These are phyloP conservation scores for Prorocentrum cordatum DNA, from an alignment of 169 alveolate species.

Conservation along the genomic window DNA sequence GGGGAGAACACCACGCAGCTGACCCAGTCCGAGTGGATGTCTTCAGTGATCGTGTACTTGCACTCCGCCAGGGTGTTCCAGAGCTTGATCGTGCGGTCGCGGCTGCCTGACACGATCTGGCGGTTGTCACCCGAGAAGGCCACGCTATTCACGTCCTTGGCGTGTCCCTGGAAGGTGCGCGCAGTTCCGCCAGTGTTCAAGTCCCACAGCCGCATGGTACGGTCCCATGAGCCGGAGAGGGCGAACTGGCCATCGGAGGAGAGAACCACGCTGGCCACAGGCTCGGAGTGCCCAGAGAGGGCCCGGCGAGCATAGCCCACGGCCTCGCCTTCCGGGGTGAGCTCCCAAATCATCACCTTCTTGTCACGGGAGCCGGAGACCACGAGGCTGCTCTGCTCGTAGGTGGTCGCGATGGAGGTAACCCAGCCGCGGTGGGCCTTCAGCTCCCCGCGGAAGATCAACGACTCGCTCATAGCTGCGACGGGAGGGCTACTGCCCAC, in stretches of 20 bases:
- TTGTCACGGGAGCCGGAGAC: constrained; percentile 87
- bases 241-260: constrained; percentile 91
- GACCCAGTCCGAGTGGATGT: constrained; percentile 95
- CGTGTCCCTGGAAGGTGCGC: constrained; percentile 88
- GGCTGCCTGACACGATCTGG: constrained; percentile 95
- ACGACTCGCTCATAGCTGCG: no score
- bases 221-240: constrained; percentile 90
- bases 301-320: constrained; percentile 75
- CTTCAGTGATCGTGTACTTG: constrained; percentile 89
- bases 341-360: constrained; percentile 67
- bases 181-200: constrained; percentile 85
- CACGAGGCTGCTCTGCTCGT: constrained; percentile 83
- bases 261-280: constrained; percentile 88
- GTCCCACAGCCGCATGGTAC: constrained; percentile 90
- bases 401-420: constrained; percentile 89
- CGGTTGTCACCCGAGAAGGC: constrained; percentile 97
- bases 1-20: constrained; percentile 95
- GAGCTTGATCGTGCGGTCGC: constrained; percentile 92
- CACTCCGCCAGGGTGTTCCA: constrained; percentile 98
- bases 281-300: constrained; percentile 86
- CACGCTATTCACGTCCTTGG: constrained; percentile 90
- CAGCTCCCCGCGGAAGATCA: constrained; percentile 81
- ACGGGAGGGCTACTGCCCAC: no score
- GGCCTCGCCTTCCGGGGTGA: constrained; percentile 43
- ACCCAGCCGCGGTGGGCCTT: constrained; percentile 92